A percentile compares a stretch with the other conserved stretches of the same genome.
Conservation (phyloP, 2,329 filamentous ascomycete genomes). For the Dactylella cylindrospora region DNA sequence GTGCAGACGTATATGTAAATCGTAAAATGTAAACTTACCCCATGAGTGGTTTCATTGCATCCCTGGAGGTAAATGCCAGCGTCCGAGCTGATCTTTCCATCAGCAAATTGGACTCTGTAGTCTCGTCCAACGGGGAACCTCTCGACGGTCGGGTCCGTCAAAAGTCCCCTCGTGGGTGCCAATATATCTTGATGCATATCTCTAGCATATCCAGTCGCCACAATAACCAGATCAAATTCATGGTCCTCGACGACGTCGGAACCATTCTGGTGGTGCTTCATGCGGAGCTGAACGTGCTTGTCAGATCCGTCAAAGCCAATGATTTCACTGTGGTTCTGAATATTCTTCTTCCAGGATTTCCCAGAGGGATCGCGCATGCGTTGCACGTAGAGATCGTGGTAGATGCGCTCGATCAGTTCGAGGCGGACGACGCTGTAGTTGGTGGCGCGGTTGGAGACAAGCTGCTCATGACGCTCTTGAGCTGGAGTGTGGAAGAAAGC, state of each 20-base stretch:
- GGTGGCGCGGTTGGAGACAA: constrained; percentile 74
- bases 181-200: constrained; percentile 78
- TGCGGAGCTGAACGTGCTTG: constrained; percentile 54
- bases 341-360: constrained; percentile 76
- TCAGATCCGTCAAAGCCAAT: constrained; percentile 61
- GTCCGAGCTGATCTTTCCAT: constrained; percentile 67
- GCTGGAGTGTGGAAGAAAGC: constrained; percentile 69
- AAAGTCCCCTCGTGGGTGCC: constrained; percentile 64
- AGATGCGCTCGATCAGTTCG: constrained; percentile 85
- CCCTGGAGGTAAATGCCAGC: constrained; percentile 91
- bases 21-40: constrained; percentile 62
- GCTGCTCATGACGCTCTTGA: constrained; percentile 61
- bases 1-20: constrained; percentile 3
- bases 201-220: constrained; percentile 82
- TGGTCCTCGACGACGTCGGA: constrained; percentile 53
- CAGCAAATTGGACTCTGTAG: constrained; percentile 73
- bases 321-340: constrained; percentile 70
- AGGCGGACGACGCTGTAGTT: constrained; percentile 94
- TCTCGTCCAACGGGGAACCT: constrained; percentile 72
- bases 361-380: constrained; percentile 71
- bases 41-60: constrained; percentile 89
- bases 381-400: constrained; percentile 85
- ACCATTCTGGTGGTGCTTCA: constrained; percentile 60
- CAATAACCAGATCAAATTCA: constrained; percentile 75
- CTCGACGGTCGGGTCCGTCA: constrained; percentile 56